Conservation (phyloP, 1,284 basidiomycete species). For the Cutaneotrichosporon mucoides region DNA sequence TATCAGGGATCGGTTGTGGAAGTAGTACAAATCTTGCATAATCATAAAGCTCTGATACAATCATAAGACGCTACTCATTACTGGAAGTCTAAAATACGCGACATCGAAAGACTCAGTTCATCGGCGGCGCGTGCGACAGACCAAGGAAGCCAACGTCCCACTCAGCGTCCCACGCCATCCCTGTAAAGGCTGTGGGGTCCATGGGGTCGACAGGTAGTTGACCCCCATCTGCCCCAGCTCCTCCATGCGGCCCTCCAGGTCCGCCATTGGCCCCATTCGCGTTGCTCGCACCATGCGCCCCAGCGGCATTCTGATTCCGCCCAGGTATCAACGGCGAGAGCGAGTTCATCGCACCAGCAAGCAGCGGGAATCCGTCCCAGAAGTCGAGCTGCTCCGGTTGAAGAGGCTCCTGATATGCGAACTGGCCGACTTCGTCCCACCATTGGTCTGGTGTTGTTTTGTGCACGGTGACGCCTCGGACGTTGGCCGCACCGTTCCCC, state of each 20-base stretch:
- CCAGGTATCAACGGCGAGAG: background rate
- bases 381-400: slow-evolving; percentile 19
- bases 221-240: background rate
- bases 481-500: too few species aligned
- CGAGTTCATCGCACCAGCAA: slow-evolving; percentile 20
- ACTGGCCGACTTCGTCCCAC: slow-evolving; percentile 22
- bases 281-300: background rate
- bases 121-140: background rate
- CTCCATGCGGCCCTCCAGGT: too few species aligned
- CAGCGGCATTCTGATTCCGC: too few species aligned
- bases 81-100: background rate
- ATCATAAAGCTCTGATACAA: too few species aligned
- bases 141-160: slow-evolving; percentile 17
- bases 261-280: too few species aligned
- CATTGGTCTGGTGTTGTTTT: slow-evolving; percentile 20
- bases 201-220: background rate
- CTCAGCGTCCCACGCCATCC: slow-evolving; percentile 15
- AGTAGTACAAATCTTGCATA: too few species aligned
- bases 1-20: too few species aligned
- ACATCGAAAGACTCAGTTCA: background rate
- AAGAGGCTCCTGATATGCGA: slow-evolving; percentile 17
- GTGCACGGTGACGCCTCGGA: background rate
- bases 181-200: background rate
- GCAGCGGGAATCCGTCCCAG: slow-evolving; percentile 22
- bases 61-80: too few species aligned